Conservation (phyloP, 345 rosid species). For the Corchorus olitorius region DNA sequence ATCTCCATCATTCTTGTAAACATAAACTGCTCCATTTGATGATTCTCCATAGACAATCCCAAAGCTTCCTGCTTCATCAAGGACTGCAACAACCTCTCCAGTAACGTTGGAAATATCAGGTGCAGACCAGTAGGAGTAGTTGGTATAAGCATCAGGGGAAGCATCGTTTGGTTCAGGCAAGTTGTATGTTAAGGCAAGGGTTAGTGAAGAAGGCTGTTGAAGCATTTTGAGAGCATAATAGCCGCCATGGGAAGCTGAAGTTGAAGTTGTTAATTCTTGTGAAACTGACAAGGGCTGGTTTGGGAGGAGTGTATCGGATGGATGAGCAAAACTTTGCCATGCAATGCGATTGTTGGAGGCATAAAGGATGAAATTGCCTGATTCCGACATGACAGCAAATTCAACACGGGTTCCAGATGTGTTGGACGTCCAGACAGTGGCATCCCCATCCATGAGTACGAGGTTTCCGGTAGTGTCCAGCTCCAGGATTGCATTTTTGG, state of each 20-base stretch:
- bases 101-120: conserved; percentile 91
- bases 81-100: conserved; percentile 67
- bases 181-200: conserved; percentile 76
- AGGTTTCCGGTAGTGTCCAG: conserved; percentile 76
- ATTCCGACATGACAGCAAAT: conserved; percentile 64
- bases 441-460: conserved; percentile 50
- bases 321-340: conserved; percentile 86
- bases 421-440: conserved; percentile 75
- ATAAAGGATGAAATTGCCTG: conserved; percentile 79
- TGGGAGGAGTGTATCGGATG: conserved; percentile 85
- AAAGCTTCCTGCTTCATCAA: conserved; percentile 83
- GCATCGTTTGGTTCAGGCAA: conserved; percentile 37
- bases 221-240: conserved; percentile 83
- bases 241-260: conserved; percentile 48
- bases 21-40: conserved; percentile 71
- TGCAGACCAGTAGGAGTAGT: conserved; percentile 84
- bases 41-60: conserved; percentile 83
- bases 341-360: conserved; percentile 35
- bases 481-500: conserved; percentile 69
- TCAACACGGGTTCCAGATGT: conserved; percentile 55
- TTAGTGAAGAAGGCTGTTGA: conserved; percentile 83
- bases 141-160: conserved; percentile 41
- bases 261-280: conserved; percentile 60
- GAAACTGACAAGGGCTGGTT: conserved; percentile 79
- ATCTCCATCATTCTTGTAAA: conserved; percentile 71